Base-by-base conservation (phyloP, 2,329 filamentous ascomycete genomes). In the Fusarium sp. region DNA sequence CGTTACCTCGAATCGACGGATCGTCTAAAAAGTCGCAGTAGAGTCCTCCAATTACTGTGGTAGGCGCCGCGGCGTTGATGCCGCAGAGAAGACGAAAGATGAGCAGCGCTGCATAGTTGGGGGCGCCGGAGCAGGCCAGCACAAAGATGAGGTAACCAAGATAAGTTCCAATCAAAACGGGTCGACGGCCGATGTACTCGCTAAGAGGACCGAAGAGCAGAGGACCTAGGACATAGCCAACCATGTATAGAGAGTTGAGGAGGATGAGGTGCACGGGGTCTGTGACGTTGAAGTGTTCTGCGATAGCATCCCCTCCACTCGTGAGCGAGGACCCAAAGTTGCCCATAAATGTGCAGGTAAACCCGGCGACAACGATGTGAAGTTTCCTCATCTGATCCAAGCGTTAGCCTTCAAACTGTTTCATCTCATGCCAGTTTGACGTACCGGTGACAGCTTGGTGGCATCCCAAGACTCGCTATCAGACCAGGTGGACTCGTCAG, bases 91-190 rank as follows among this genome's bases (percentile, higher is more conserved):
- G 63, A 4, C 85, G 80, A 43, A 86, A 78, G 31, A 85, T 66
- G 44, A 86, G 78, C 10, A 87, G 73, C 0, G 79, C 82, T 34
- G 77, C 61, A 34, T 84, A 85, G 60, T 81, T 84, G 6, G 83
- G 77, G 1, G 83, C 78, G 2, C 78, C 83, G 12, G 83, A 82
- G 44, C 75, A 78, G 39, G 76, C 72, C 3, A 79, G 64, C 69
- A 77, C 79, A 59, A 80, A 80, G 44, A 77, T 37, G 6, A 79
- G 53, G 46, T 80, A 80, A 36, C 78, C 78, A 28, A 78, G 34
- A 40, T 78, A 80, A 6, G 79, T 79, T 12, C 75, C 73, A 50
- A 77, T 70, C 34, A 81, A 67, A 28, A 80, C 77, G 9, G 78
- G 78, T 0, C 77, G 75, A 2, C 78, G 75, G 7, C 78, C 78